Conservation (phyloP, 805 yeast genomes). For the Candida pseudoglaebosa region DNA sequence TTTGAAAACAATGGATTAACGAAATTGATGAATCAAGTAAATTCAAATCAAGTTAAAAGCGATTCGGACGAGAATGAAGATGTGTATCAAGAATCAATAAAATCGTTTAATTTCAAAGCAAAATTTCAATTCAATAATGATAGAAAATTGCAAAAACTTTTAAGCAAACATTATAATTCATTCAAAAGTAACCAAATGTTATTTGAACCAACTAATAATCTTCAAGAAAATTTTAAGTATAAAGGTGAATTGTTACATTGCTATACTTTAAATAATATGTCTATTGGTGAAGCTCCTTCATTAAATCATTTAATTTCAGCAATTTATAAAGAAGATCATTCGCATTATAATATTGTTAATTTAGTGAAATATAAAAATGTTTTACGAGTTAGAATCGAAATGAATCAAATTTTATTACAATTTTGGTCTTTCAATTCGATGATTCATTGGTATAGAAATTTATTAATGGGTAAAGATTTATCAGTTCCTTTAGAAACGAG, state of each 20-base stretch:
- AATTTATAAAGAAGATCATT: slow-evolving; percentile 20
- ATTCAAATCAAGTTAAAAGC: neutral
- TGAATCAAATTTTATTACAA: slow-evolving; percentile 34
- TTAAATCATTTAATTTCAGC: slow-evolving; percentile 20
- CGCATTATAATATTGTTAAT: slow-evolving; percentile 10
- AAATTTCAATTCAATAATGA: slow-evolving; percentile 11
- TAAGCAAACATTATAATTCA: slow-evolving; percentile 14
- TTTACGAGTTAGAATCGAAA: slow-evolving; percentile 36
- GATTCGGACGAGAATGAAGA: slow-evolving; percentile 6
- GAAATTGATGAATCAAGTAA: slow-evolving; percentile 4
- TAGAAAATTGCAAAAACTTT: slow-evolving; percentile 15
- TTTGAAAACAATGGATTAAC: slow-evolving; percentile 19
- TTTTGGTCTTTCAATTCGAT: slow-evolving; percentile 40
- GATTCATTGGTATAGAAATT: slow-evolving; percentile 35
- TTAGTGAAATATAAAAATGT: slow-evolving; percentile 29
- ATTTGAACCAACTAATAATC: slow-evolving; percentile 37
- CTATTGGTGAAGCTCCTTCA: slow-evolving; percentile 36
- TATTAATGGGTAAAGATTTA: slow-evolving; percentile 33
- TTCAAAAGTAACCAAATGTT: slow-evolving; percentile 29
- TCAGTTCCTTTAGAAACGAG: slow-evolving; percentile 27
- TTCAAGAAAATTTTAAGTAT: slow-evolving; percentile 13
- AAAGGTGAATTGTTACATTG: slow-evolving; percentile 22
- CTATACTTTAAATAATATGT: slow-evolving; percentile 28
- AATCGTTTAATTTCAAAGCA: slow-evolving; percentile 14
- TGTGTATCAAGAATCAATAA: slow-evolving; percentile 1